Base-by-base conservation (phyloP, 2,329 filamentous ascomycete genomes). In the Arthrobotrys megalospora region DNA sequence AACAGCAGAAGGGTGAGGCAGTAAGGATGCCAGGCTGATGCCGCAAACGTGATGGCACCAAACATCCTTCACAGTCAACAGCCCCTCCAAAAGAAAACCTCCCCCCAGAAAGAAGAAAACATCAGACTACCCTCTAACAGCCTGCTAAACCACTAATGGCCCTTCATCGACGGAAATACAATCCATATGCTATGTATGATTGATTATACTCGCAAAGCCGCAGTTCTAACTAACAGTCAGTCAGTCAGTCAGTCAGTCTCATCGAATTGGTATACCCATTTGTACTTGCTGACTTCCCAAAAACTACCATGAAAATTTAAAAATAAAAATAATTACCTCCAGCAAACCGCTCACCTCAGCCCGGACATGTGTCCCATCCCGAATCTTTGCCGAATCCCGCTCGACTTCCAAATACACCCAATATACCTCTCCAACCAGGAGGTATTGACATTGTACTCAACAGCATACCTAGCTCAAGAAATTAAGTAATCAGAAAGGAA, bases 41-140 rank as follows among this genome's bases (percentile, higher is more conserved):
- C 72, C 65, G 72, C 72, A 76, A 76, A 70, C 72, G 72, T 76
- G 72, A 76, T 76, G 65, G 55, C 63, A 53, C 65, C 72, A 70
- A 65, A 69, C 60, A 47, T 47, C 41, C 60, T 64, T 6, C 38
- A 58, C 52, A 45, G 12, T 16, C 1, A 55, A 60, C 48, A 76
- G 55, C 64, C 72, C 72, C 65, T 64, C 47, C 65, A 50, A 63
- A 63, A 58, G 24, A 34, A 68, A 65, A 41, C 38, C 5, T 53
- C 34, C 52, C 19, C 32, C 32, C 50, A 34, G 14, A 21, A 38
- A 45, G 21, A 62, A 64, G 55, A 64, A 62, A 64, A 53, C 36
- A 67, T 63, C 53, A 43, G 38, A 52, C 41, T 16, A 32, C 36
- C 63, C 43, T 36, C 43, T 34, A 28, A 48, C 36, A 32, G 10